Evolutionary conservation across 371 early-diverging fungal species (phyloP).

Genomic region (Lichtheimia ramosa): DNA sequence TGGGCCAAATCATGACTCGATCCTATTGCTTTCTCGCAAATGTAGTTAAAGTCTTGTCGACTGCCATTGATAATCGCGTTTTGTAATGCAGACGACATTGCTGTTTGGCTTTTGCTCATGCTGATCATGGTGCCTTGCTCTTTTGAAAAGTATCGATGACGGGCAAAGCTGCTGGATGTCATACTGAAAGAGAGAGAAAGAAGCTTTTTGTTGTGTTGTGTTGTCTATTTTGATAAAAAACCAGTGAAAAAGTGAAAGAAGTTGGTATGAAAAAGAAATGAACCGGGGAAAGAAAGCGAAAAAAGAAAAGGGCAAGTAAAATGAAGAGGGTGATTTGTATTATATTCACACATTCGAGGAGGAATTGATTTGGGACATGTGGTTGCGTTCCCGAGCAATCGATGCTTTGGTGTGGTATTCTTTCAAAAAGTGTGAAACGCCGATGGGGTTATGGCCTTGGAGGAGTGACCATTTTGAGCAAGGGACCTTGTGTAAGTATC

Average conservation of each 20-base stretch:
- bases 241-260: background rate
- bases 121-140: conserved; percentile 4
- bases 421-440: conserved; percentile 3
- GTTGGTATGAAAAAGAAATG: conserved; percentile 6
- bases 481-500: background rate
- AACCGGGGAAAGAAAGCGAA: conserved; percentile 7
- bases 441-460: conserved; percentile 8
- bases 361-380: conserved; percentile 2
- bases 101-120: conserved; percentile 26
- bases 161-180: conserved; percentile 15
- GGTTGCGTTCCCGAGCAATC: conserved; percentile 5
- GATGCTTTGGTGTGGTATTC: background rate
- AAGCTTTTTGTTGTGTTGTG: background rate
- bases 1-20: conserved; percentile 13
- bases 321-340: background rate
- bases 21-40: conserved; percentile 13
- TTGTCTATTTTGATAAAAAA: background rate
- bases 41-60: conserved; percentile 23
- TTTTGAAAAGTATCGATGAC: too few species aligned
- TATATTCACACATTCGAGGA: conserved; percentile 7
- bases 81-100: conserved; percentile 27
- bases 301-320: conserved; percentile 1
- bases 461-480: too few species aligned
- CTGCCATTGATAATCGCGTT: conserved; percentile 23
- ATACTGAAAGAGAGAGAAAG: conserved; percentile 13